Conservation (phyloP, 352 stramenopile genomes). For the Globisporangium apiculatum region DNA sequence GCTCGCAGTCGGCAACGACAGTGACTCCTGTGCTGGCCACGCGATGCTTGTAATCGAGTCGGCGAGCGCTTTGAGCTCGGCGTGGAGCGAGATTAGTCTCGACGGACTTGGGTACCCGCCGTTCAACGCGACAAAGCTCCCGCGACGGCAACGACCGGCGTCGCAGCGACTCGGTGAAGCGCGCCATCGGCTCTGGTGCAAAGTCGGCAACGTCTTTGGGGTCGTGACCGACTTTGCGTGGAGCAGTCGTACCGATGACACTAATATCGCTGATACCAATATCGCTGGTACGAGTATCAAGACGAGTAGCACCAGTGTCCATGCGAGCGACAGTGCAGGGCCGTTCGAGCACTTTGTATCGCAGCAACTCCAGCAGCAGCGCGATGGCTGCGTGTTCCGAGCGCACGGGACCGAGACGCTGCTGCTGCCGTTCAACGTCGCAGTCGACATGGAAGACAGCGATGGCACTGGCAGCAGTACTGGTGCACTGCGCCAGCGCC, state of each 20-base stretch:
- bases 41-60: constrained; percentile 46
- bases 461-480: background rate
- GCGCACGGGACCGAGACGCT: constrained; percentile 26
- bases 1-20: constrained; percentile 11
- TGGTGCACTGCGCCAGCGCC: constrained; percentile 10
- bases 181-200: constrained; percentile 30
- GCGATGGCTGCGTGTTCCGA: constrained; percentile 1
- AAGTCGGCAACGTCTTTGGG: constrained; percentile 43
- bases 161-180: constrained; percentile 39
- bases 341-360: constrained; percentile 30
- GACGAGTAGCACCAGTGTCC: background rate
- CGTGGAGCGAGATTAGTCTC: constrained; percentile 47
- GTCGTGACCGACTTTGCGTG: constrained; percentile 21
- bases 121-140: constrained; percentile 65
- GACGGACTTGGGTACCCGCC: constrained; percentile 69
- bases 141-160: constrained; percentile 34
- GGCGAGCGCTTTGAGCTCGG: constrained; percentile 28
- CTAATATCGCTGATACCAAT: too few species aligned
- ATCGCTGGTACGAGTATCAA: too few species aligned
- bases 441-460: constrained; percentile 28
- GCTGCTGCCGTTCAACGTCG: constrained; percentile 42
- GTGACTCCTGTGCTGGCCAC: constrained; percentile 12
- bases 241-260: background rate
- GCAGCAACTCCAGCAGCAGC: constrained; percentile 1
- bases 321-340: constrained; percentile 7